A percentile compares a stretch with the other conserved stretches of the same genome.
phyloP scores from a whole-genome alignment of 345 rosid genomes.

The Hypericum androsaemum region DNA sequence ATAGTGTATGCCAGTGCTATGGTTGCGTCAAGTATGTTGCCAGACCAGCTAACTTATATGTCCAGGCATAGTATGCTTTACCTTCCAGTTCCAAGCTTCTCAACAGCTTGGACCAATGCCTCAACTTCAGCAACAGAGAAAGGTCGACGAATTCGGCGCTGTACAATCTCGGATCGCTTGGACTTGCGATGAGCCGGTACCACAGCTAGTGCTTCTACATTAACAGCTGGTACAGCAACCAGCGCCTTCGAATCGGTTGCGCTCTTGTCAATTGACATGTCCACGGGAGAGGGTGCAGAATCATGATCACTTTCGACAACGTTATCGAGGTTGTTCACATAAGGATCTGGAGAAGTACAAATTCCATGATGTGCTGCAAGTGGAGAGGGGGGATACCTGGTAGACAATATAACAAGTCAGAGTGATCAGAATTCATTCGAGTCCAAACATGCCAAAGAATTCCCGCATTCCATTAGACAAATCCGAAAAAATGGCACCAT shows the following conservation, averaged over 20 bases:
- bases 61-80: neutral
- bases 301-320: slow-evolving; percentile 7
- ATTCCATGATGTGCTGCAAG: neutral
- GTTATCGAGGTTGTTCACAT: neutral
- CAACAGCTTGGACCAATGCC: slow-evolving; percentile 26
- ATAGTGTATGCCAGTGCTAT: no score
- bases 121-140: slow-evolving; percentile 26
- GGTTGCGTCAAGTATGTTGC: no score
- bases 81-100: slow-evolving; percentile 35
- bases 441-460: no score
- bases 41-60: no score
- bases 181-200: slow-evolving; percentile 21
- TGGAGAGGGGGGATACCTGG: no score
- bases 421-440: no score
- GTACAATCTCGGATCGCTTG: slow-evolving; percentile 12
- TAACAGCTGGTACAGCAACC: slow-evolving; percentile 14
- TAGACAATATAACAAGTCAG: no score
- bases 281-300: slow-evolving; percentile 2
- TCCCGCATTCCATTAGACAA: no score
- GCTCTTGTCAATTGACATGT: slow-evolving; percentile 1
- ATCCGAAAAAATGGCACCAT: no score
- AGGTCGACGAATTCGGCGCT: slow-evolving; percentile 22
- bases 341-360: slow-evolving; percentile 7
- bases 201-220: slow-evolving; percentile 18
- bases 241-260: slow-evolving; percentile 14